Conservation (phyloP, 2,329 filamentous ascomycete species). For the Alternaria angustiovoidea region DNA sequence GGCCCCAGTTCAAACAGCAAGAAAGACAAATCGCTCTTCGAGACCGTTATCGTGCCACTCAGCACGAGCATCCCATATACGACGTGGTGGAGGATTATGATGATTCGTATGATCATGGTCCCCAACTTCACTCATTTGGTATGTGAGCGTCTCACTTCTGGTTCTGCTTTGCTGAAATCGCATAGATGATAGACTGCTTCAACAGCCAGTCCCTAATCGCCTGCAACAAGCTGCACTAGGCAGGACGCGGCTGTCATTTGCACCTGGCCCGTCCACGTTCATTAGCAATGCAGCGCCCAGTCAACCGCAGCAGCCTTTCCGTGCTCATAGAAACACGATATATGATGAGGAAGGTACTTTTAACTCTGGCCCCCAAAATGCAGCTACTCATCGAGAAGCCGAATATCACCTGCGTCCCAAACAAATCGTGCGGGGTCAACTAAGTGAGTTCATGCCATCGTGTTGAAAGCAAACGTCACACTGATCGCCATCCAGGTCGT, state of each 20-base stretch:
- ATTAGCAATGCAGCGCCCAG: conserved; percentile 7
- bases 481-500: conserved; percentile 21
- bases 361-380: background rate
- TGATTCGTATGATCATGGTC: conserved; percentile 16
- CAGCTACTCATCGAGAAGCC: conserved; percentile 6
- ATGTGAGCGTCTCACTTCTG: conserved; percentile 13
- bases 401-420: conserved; percentile 8
- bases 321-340: background rate
- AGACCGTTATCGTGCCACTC: conserved; percentile 37
- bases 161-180: background rate
- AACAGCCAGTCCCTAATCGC: conserved; percentile 42
- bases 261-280: conserved; percentile 28
- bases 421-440: conserved; percentile 5
- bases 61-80: conserved; percentile 24
- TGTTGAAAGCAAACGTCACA: background rate
- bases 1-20: conserved; percentile 22
- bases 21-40: conserved; percentile 20
- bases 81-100: conserved; percentile 39
- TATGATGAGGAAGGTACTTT: background rate
- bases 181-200: conserved; percentile 49
- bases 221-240: conserved; percentile 47
- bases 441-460: conserved; percentile 12
- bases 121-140: conserved; percentile 61
- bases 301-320: conserved; percentile 14
- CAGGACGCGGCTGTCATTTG: conserved; percentile 50